These are phyloP conservation scores for Russula sp. DNA, from an alignment of 768 basidiomycete genomes.

Conservation along the genomic window DNA sequence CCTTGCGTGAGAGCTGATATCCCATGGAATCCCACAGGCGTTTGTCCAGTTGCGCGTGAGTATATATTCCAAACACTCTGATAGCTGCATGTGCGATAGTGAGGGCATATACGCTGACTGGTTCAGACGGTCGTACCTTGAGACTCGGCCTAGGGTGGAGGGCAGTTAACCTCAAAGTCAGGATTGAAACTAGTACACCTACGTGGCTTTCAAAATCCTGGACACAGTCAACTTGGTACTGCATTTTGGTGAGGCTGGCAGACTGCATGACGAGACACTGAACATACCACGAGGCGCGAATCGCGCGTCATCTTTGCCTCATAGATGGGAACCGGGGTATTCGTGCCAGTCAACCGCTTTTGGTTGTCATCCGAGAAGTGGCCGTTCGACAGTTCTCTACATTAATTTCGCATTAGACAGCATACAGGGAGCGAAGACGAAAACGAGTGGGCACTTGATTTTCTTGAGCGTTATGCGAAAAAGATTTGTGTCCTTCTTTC, in stretches of 20 bases:
- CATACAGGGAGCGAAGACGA: background rate
- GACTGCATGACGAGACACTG: background rate
- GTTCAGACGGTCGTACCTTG: constrained; percentile 31
- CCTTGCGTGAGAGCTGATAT: constrained; percentile 37
- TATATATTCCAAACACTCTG: constrained; percentile 46
- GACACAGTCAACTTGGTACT: constrained; percentile 28
- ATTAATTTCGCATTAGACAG: background rate
- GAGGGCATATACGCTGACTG: background rate
- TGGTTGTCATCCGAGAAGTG: constrained; percentile 67
- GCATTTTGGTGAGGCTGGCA: background rate
- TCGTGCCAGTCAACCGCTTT: constrained; percentile 44
- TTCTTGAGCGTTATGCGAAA: constrained; percentile 60
- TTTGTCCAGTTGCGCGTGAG: constrained; percentile 40
- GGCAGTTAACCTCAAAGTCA: background rate
- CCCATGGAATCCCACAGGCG: constrained; percentile 45
- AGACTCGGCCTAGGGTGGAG: constrained; percentile 31
- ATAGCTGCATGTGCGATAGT: constrained; percentile 32
- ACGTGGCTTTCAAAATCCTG: constrained; percentile 22
- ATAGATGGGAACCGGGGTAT: constrained; percentile 50
- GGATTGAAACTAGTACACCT: background rate
- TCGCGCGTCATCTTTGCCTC: constrained; percentile 58
- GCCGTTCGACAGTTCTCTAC: constrained; percentile 62
- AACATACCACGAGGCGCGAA: constrained; percentile 21
- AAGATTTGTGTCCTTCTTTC: constrained; percentile 39
- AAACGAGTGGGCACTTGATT: constrained; percentile 42